Base-by-base conservation (phyloP, 495 filamentous ascomycete species). In the Aspergillus sparsus region DNA sequence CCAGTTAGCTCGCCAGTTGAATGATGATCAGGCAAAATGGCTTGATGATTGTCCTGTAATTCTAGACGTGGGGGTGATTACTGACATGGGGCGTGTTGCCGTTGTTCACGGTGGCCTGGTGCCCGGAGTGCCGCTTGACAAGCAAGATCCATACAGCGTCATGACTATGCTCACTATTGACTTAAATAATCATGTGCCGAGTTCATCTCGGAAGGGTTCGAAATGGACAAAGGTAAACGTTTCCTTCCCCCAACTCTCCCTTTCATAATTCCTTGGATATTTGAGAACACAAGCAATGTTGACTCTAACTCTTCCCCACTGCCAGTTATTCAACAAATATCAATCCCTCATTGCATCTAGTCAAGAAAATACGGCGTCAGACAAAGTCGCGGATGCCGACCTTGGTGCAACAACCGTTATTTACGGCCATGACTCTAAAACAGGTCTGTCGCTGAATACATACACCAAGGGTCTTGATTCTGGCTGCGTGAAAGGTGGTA, bases 131-230 rank as follows among this genome's bases (percentile, higher is more conserved):
- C 70, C 80, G 0, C 77, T 96, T 5, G 80, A 88, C 51, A 77
- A 82, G 56, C 90, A 96, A 64, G 90, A 96, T 73, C 87, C 92
- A 0, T 84, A 83, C 65, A 84, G 85, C 46, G 87, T 88, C 12
- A 97, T 98, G 92, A 93, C 89, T 65, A 96, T 98, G 92, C 85
- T 90, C 49, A 90, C 85, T 4, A 85, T 97, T 46, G 82, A 88
- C 68, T 63, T 82, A 39, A 71, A 84, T 18, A 85, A 83, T 3
- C 80, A 83, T 51, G 74, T 88, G 6, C 89, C 88, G 4, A 85
- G 83, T 58, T 77, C 82, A 16, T 71, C 67, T 46, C 75, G 75
- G 46, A 73, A 83, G 3, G 88, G 87, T 34, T 80, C 75, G 39
- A 82, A 80, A 6, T 95, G 91, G 91, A 78, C 81, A 53, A 84